These are phyloP conservation scores for Annulohypoxylon maeteangense DNA, from an alignment of 495 filamentous ascomycete species.

Conservation along the genomic window DNA sequence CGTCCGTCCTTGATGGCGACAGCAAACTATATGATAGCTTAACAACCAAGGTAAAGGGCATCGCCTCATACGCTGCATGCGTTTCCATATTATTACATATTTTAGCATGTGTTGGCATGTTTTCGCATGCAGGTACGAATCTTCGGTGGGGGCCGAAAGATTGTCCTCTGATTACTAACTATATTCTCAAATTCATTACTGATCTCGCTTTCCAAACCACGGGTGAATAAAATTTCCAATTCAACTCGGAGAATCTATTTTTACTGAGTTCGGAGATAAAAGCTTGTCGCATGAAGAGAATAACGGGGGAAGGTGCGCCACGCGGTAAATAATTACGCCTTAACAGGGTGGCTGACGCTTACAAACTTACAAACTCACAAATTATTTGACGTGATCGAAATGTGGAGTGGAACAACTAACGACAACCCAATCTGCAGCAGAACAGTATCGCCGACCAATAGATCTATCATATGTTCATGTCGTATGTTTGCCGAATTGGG, in stretches of 20 bases:
- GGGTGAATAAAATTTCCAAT: neutral
- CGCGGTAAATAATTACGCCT: neutral
- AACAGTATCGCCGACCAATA: neutral
- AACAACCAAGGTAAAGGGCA: neutral
- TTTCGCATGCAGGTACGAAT: neutral
- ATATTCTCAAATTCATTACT: neutral
- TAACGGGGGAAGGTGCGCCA: neutral
- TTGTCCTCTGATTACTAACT: neutral
- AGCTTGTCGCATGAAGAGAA: neutral
- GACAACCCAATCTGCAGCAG: neutral
- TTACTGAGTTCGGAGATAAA: neutral
- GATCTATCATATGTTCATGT: neutral
- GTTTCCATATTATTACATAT: neutral
- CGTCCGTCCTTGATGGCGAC: neutral
- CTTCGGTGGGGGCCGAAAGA: conserved; percentile 6
- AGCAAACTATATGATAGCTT: conserved; percentile 2
- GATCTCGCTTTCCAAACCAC: neutral
- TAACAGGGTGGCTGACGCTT: neutral
- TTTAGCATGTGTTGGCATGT: too few relatives aligned
- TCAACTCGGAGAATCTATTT: neutral
- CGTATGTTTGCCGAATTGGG: neutral
- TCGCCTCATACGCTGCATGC: neutral
- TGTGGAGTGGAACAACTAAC: neutral
- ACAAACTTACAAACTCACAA: too few relatives aligned
- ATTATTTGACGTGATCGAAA: neutral